These are phyloP conservation scores for Exophiala bonariae DNA, from an alignment of 2,329 filamentous ascomycete species.

Conservation along the genomic window DNA sequence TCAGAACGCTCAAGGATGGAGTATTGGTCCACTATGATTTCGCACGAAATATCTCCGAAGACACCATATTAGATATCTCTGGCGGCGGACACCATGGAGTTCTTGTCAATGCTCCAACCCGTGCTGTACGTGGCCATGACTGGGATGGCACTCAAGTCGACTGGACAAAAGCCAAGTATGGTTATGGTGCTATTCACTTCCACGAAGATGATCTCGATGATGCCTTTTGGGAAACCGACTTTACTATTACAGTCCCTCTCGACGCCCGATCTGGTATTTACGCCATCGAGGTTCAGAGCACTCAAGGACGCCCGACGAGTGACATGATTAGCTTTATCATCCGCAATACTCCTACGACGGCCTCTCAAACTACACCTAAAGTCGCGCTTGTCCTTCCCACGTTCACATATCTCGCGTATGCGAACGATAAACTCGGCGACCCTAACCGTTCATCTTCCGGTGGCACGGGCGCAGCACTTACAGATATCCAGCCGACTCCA, in stretches of 20 bases:
- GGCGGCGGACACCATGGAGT: constrained; percentile 29
- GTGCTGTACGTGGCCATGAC: constrained; percentile 35
- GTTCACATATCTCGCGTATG: constrained; percentile 40
- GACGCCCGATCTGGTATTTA: constrained; percentile 31
- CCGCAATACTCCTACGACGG: too few species aligned
- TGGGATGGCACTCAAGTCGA: constrained; percentile 34
- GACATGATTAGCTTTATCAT: too few species aligned
- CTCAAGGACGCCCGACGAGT: too few species aligned
- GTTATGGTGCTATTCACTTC: constrained; percentile 41
- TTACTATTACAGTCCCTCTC: constrained; percentile 30
- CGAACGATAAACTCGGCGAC: constrained; percentile 40
- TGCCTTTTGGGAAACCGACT: constrained; percentile 37
- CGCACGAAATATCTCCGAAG: constrained; percentile 16
- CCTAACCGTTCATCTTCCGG: constrained; percentile 24
- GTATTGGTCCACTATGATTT: constrained; percentile 20
- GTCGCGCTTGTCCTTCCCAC: constrained; percentile 36
- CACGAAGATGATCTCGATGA: constrained; percentile 42
- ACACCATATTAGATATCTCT: constrained; percentile 32
- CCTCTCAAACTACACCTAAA: constrained; percentile 10
- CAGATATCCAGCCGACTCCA: constrained; percentile 2
- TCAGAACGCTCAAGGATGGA: not conserved
- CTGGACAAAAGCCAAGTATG: constrained; percentile 37
- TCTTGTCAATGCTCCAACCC: constrained; percentile 36
- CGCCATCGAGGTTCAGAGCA: constrained; percentile 28
- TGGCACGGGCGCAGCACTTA: constrained; percentile 15